Base-by-base conservation (phyloP, 2,329 filamentous ascomycete species). In the Ceratocystiopsis minuta region DNA sequence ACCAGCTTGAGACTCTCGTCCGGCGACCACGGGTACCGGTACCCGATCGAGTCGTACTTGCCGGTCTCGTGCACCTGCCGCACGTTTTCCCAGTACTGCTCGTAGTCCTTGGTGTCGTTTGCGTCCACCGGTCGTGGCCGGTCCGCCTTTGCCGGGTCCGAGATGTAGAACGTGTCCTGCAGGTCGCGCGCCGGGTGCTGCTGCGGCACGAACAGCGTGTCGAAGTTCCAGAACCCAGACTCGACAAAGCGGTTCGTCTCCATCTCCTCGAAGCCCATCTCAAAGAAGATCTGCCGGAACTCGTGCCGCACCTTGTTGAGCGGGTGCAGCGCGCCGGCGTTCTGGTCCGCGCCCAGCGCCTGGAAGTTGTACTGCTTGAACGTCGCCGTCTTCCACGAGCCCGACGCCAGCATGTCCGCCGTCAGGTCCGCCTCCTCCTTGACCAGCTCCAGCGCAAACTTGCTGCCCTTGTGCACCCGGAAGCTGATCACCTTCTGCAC, bases 241-340 rank as follows among this genome's bases (percentile, higher is more conserved):
- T 98, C 90, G 48, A 96, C 87, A 58, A 79, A 95, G 59, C 83
- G 76, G 63, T 81, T 80, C 39, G 88, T 95, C 14, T 87, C 83
- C 90, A 98, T 96, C 67, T 98, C 90, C 55, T 88, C 79, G 66
- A 96, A 98, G 41, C 88, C 90, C 78, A 94, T 93, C 59, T 94
- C 86, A 64, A 98, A 96, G 76, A 98, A 98, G 57, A 98, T 95
- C 57, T 90, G 82, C 45, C 90, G 72, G 72, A 98, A 94, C 63
- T 96, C 90, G 53, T 84, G 75, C 52, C 90, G 80, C 53, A 96
- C 88, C 68, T 96, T 96, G 65, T 86, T 95, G 51, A 98, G 65
- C 55, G 78, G 76, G 56, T 70, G 80, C 55, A 71, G 60, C 14
- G 74, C 70, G 40, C 75, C 74, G 14, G 74, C 65, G 48, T 68